A percentile compares a stretch with the other conserved stretches of the same genome.
Evolutionary conservation across 1,284 basidiomycete species (phyloP).

Genomic region (Exobasidium cylindrosporum): DNA sequence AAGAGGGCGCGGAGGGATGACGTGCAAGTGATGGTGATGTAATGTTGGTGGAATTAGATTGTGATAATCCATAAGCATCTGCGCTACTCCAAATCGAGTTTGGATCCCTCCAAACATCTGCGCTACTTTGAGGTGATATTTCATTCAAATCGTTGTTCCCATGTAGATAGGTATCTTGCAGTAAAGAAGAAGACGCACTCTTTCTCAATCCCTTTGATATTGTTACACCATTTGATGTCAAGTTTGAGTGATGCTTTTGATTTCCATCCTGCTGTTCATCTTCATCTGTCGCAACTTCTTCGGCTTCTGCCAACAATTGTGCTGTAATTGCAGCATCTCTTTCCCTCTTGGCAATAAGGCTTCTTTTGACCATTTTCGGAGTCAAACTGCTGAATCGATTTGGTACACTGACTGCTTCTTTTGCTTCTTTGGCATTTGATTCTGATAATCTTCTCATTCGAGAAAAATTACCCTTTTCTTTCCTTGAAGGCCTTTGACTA

Average conservation of each 20-base stretch:
- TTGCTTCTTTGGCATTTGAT: background rate
- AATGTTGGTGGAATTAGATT: background rate
- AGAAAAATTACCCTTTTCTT: background rate
- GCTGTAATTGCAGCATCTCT: conserved; percentile 3
- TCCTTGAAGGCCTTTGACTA: no score
- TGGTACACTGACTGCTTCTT: conserved; percentile 3
- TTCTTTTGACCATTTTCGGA: background rate
- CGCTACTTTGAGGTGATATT: background rate
- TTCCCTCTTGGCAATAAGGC: background rate
- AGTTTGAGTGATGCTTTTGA: background rate
- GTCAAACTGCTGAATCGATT: conserved; percentile 9
- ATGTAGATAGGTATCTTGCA: background rate
- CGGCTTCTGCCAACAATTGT: conserved; percentile 2
- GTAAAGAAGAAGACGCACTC: background rate
- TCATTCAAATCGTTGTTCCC: background rate
- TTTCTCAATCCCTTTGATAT: background rate
- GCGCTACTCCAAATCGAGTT: conserved; percentile 13
- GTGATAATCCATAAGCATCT: conserved; percentile 11
- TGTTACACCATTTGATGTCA: background rate
- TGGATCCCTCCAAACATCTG: background rate
- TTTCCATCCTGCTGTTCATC: background rate
- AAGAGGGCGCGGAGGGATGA: background rate
- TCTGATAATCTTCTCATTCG: conserved; percentile 4
- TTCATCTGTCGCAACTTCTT: background rate
- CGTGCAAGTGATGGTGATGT: background rate